phyloP scores from a whole-genome alignment of 2,329 filamentous ascomycete genomes.

The Pseudogymnoascus sp. region DNA sequence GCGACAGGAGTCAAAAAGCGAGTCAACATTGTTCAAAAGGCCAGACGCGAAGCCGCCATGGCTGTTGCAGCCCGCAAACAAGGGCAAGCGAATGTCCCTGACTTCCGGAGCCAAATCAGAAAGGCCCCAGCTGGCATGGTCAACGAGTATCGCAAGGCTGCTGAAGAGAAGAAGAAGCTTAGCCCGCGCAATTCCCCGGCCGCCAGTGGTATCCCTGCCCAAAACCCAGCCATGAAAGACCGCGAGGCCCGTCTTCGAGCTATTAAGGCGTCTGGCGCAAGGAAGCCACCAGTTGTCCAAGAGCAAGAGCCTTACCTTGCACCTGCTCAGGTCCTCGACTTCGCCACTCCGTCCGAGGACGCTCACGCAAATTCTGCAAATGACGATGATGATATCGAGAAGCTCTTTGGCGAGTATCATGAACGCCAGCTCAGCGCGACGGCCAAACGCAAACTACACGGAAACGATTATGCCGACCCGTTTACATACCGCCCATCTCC shows the following conservation, averaged over 20 bases:
- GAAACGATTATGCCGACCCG: background rate
- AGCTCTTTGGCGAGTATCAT: constrained; percentile 16
- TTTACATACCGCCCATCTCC: background rate
- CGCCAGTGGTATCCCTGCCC: constrained; percentile 16
- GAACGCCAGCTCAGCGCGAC: background rate
- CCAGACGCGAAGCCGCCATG: constrained; percentile 43
- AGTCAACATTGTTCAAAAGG: constrained; percentile 43
- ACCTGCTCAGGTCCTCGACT: constrained; percentile 21
- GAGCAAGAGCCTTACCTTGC: constrained; percentile 9
- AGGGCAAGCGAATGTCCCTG: constrained; percentile 14
- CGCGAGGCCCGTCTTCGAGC: constrained; percentile 33
- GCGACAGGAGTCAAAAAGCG: background rate
- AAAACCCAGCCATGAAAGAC: constrained; percentile 27
- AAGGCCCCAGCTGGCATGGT: constrained; percentile 48
- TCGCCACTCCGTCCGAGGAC: background rate
- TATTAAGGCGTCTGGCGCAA: constrained; percentile 25
- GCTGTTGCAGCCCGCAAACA: constrained; percentile 14
- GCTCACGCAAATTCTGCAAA: constrained; percentile 17
- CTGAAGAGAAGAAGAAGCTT: constrained; percentile 28
- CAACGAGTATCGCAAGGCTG: constrained; percentile 42
- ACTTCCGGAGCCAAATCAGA: constrained; percentile 31
- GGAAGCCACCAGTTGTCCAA: constrained; percentile 2
- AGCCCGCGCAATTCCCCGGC: constrained; percentile 24
- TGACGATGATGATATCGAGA: constrained; percentile 18
- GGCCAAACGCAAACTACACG: background rate